Base-by-base conservation (phyloP, 2,329 filamentous ascomycete species). In the Penicillium occitanis region DNA sequence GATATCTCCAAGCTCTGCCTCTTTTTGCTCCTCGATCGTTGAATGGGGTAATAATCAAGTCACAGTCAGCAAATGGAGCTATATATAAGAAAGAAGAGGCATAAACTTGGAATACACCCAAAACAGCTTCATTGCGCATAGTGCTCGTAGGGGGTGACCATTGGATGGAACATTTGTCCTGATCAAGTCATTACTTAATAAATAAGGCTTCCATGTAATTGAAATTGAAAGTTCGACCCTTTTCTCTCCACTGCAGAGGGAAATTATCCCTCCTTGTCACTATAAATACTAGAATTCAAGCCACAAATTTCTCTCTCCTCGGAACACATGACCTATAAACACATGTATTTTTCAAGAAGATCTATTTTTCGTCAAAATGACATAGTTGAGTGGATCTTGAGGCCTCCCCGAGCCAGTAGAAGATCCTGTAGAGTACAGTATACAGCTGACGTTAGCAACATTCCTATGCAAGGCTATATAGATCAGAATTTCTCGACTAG, bases 391-490 rank as follows among this genome's bases (percentile, higher is more conserved):
- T 64, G 62, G 62, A 58, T 25, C 51, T 37, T 48, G 3, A 14
- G 5, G 5, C 6, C 25, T 30, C 22, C 57, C 22, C n/a, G 25
- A 33, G 22, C 40, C 57, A 42, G 35, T 60, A 30, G 37, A 33
- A 42, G 28, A 30, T 25, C 33, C 8, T n/a, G 53, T 17, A n/a
- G 28, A 53, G 48, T 44, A 48, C 51, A 58, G 61, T 19, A 64
- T 28, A 63, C 46, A 46, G 28, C 62, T 58, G 62, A 64, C 62
- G 50, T 57, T 58, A 28, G n/a, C 40, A 57, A 48, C 62, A 64
- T 64, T 64, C 62, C 25, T 64, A 14, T 35, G 40, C 28, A 35
- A 8, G 62, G 51, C 28, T 35, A 35, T 19, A 64, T 50, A 46
- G 25, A 63, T 58, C 42, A 40, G 51, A 44, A 64, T 58, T 25